Evolutionary conservation across 306 rosid genomes (phyloP).

Genomic region (Lablab purpureus): DNA sequence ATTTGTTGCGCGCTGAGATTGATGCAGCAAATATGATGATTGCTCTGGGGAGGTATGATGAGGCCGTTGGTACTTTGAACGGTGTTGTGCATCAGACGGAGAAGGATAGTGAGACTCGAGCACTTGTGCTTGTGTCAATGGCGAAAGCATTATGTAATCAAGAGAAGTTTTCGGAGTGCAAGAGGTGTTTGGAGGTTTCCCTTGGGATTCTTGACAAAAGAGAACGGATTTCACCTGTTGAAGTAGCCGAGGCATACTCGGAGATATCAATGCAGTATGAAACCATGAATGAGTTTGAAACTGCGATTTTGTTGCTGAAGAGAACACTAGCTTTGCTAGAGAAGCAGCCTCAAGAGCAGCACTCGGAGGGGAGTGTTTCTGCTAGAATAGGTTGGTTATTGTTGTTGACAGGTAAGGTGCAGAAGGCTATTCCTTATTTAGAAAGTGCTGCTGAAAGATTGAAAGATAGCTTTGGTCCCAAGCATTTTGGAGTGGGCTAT

Average conservation of each 20-base stretch:
- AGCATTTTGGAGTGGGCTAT: conserved; percentile 95
- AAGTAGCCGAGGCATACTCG: conserved; percentile 84
- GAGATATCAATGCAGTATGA: conserved; percentile 92
- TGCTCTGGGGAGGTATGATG: conserved; percentile 78
- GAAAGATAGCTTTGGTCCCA: conserved; percentile 92
- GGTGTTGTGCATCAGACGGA: conserved; percentile 70
- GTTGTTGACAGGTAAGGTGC: conserved; percentile 86
- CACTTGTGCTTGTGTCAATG: conserved; percentile 81
- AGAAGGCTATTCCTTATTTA: conserved; percentile 85
- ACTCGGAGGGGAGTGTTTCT: conserved; percentile 85
- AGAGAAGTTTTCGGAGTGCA: conserved; percentile 74
- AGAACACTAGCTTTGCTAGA: conserved; percentile 76
- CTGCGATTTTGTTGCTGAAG: conserved; percentile 81
- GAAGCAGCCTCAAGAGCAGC: conserved; percentile 93
- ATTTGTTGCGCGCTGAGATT: conserved; percentile 77
- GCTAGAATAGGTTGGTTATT: conserved; percentile 95
- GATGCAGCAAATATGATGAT: conserved; percentile 95
- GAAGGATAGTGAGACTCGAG: conserved; percentile 79
- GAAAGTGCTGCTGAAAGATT: conserved; percentile 90
- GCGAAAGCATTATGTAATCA: conserved; percentile 82
- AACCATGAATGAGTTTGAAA: conserved; percentile 92
- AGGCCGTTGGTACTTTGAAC: conserved; percentile 78
- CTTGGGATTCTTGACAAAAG: conserved; percentile 82
- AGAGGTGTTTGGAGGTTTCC: conserved; percentile 80
- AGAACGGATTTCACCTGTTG: conserved; percentile 65